Conservation (phyloP, 768 basidiomycete species). For the Rickenella mellea region DNA sequence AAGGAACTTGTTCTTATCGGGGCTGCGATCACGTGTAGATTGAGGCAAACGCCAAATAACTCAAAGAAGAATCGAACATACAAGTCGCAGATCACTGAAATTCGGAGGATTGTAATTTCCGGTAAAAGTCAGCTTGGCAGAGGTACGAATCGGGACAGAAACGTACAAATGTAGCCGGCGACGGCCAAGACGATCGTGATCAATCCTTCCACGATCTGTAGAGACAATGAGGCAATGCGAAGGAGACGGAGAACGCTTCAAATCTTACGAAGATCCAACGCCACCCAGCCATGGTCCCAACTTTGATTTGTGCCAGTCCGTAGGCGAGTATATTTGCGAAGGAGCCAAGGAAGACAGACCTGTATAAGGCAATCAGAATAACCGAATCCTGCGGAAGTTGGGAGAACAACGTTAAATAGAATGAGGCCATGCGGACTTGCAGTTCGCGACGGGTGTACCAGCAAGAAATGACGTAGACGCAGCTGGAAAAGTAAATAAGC, state of each 20-base stretch:
- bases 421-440: conserved; percentile 15
- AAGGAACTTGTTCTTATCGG: conserved; percentile 20
- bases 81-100: conserved; percentile 18
- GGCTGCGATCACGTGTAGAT: conserved; percentile 5
- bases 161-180: conserved; percentile 8
- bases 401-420: conserved; percentile 18
- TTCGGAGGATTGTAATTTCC: neutral
- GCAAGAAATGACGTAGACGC: conserved; percentile 9
- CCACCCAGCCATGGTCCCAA: conserved; percentile 15
- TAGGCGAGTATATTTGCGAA: conserved; percentile 10
- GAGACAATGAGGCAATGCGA: neutral
- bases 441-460: conserved; percentile 21
- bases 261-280: conserved; percentile 20
- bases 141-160: neutral
- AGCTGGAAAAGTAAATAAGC: neutral
- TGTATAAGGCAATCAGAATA: too few species aligned
- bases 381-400: too few species aligned
- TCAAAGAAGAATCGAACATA: neutral
- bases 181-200: conserved; percentile 11
- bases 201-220: conserved; percentile 11
- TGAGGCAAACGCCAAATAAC: neutral
- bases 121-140: too few species aligned
- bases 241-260: conserved; percentile 9
- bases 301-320: conserved; percentile 6
- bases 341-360: conserved; percentile 8